A percentile compares a stretch with the other conserved stretches of the same genome.
Evolutionary conservation across 176 grass and related monocot genomes (phyloP).

Genomic region (Eragrostis nindensis): DNA sequence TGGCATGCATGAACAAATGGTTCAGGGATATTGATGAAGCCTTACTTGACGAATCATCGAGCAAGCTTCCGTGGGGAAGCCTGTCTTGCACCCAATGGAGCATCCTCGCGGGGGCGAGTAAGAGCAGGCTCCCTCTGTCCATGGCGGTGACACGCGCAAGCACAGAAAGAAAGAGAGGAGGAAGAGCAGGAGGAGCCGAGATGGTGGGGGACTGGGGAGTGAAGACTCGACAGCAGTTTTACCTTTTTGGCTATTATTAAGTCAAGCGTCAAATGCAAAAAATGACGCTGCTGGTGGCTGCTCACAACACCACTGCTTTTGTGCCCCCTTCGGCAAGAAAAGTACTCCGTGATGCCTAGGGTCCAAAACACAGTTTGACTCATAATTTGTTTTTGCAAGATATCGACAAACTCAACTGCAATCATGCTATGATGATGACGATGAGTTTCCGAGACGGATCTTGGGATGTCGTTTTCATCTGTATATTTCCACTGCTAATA

Average conservation of each 20-base stretch:
- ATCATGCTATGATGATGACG: no score
- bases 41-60: constrained; percentile 41
- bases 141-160: background rate
- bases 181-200: background rate
- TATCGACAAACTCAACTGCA: no score
- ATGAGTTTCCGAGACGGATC: no score
- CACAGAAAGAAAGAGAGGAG: background rate
- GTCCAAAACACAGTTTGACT: no score
- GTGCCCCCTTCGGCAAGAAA: background rate
- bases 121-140: constrained; percentile 15
- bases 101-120: background rate
- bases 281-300: no score
- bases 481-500: no score
- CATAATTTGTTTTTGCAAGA: no score
- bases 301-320: background rate
- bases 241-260: background rate
- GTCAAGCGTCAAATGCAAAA: no score
- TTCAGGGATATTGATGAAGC: background rate
- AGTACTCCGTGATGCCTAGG: no score
- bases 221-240: background rate
- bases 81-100: background rate
- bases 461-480: no score
- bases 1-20: background rate
- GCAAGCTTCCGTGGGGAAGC: background rate
- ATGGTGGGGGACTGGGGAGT: background rate